A percentile compares a stretch with the other conserved stretches of the same genome.
Evolutionary conservation across 2,329 filamentous ascomycete genomes (phyloP).

Genomic region (Metarhizium humberi): DNA sequence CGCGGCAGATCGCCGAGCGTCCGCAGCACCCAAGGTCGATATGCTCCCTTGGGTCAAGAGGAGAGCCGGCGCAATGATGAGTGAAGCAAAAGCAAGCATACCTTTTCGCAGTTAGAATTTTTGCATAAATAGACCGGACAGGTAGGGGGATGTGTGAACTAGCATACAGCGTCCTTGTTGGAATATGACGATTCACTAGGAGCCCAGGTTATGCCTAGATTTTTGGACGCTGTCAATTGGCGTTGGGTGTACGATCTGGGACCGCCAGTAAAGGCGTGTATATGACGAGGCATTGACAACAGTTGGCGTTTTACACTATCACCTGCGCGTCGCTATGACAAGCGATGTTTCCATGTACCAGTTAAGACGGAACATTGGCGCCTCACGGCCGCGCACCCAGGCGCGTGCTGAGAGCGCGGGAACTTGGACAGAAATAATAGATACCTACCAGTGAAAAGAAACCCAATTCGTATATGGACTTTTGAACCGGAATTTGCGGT

Average conservation of each 20-base stretch:
- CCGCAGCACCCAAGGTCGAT: constrained; percentile 30
- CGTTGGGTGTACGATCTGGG: not conserved
- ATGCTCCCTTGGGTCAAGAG: constrained; percentile 32
- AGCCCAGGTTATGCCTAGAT: constrained; percentile 1
- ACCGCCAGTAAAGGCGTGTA: not conserved
- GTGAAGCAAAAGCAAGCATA: constrained; percentile 12
- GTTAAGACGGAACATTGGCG: not conserved
- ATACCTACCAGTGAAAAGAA: not conserved
- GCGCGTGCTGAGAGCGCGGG: not conserved
- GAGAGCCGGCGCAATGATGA: constrained; percentile 20
- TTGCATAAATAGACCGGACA: constrained; percentile 28
- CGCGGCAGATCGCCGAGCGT: constrained; percentile 28
- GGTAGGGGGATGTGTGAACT: not conserved
- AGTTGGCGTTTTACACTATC: not conserved
- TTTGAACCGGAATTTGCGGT: too few relatives aligned
- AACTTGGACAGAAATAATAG: not conserved
- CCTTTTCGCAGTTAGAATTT: constrained; percentile 16
- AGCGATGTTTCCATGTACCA: not conserved
- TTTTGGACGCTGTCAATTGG: not conserved
- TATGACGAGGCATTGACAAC: not conserved
- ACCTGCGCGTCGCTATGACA: not conserved
- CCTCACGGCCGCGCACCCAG: not conserved
- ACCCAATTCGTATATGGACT: not conserved
- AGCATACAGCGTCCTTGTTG: not conserved
- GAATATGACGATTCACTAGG: not conserved